Evolutionary conservation across 2,329 filamentous ascomycete species (phyloP), one percentile per base, ranked within the genome.

Genomic region (Xylaria sp.): DNA sequence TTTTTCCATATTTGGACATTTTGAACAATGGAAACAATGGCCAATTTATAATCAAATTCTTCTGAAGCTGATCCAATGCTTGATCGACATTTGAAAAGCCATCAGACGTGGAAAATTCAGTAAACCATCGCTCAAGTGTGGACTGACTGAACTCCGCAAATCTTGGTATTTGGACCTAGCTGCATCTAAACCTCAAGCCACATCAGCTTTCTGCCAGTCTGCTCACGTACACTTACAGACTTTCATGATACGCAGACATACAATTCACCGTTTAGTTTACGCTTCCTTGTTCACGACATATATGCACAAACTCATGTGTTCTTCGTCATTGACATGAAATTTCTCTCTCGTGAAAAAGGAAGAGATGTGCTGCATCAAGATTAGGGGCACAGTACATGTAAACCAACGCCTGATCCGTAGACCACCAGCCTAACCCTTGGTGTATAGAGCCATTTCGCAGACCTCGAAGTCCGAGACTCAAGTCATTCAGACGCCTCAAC

Each of bases 401-500:
- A 62, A 18, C 25, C 43, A 64, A 59, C 49, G 56, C 67, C 43
- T 23, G 18, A 23, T 60, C 49, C 64, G 18, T 28, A 52, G 46
- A 51, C 48, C 60, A 55, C 52, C 5, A 3, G 25, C 9, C 12
- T 18, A 28, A 20, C 13, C 51, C 52, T 39, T 23, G 54, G 54
- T 51, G 46, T 67, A 39, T 62, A 52, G 51, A 28, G 25, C 7
- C 12, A 28, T 51, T 39, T 65, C 43, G 25, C 15, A 10, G 49
- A 55, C 41, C 41, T 33, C 33, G 12, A 52, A 15, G 33, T 33
- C 23, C 20, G 43, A 33, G 25, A 13, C 39, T 31, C 36, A 63
- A 68, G 31, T 43, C 33, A 60, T 31, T n/a, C 41, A 28, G 13
- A 39, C 64, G 51, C 63, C 70, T 33, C 25, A 52, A 72, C 68